phyloP scores from a whole-genome alignment of 1,284 basidiomycete genomes.

The Austroboletus novae-zelandiae region DNA sequence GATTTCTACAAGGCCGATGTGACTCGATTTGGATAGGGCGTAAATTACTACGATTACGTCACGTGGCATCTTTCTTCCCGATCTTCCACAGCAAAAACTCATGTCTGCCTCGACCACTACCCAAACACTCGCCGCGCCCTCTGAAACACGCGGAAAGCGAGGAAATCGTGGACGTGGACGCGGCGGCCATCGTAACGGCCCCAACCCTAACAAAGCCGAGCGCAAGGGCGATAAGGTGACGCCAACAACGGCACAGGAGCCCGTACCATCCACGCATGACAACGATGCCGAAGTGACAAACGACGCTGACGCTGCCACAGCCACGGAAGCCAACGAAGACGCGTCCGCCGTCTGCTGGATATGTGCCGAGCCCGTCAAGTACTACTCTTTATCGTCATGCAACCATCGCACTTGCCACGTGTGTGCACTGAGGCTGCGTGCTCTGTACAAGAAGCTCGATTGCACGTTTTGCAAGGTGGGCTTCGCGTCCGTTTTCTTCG shows the following conservation, averaged over 20 bases:
- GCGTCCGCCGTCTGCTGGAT: slow-evolving; percentile 79
- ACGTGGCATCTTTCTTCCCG: slow-evolving; percentile 9
- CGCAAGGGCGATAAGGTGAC: slow-evolving; percentile 9
- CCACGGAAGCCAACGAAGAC: slow-evolving; percentile 26
- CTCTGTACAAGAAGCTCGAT: slow-evolving; percentile 90
- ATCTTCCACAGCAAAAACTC: neutral
- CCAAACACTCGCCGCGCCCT: slow-evolving; percentile 4
- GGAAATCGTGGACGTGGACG: slow-evolving; percentile 21
- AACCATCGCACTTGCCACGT: slow-evolving; percentile 93
- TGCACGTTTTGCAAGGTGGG: slow-evolving; percentile 96
- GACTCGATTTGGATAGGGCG: too few species aligned
- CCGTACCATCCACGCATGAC: neutral
- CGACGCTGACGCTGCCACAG: neutral
- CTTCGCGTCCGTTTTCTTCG: neutral
- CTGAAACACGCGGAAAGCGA: slow-evolving; percentile 11
- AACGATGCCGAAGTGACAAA: too few species aligned
- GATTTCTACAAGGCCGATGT: too few species aligned
- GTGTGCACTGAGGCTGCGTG: slow-evolving; percentile 87
- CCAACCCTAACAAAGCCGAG: slow-evolving; percentile 3
- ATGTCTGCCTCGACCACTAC: slow-evolving; percentile 24
- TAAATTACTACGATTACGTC: too few species aligned
- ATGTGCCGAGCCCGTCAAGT: slow-evolving; percentile 93
- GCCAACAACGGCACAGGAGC: neutral
- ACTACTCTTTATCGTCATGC: slow-evolving; percentile 86
- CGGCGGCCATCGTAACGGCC: slow-evolving; percentile 10